Base-by-base conservation (phyloP, 2,329 filamentous ascomycete genomes). In the Aspergillus latus region DNA sequence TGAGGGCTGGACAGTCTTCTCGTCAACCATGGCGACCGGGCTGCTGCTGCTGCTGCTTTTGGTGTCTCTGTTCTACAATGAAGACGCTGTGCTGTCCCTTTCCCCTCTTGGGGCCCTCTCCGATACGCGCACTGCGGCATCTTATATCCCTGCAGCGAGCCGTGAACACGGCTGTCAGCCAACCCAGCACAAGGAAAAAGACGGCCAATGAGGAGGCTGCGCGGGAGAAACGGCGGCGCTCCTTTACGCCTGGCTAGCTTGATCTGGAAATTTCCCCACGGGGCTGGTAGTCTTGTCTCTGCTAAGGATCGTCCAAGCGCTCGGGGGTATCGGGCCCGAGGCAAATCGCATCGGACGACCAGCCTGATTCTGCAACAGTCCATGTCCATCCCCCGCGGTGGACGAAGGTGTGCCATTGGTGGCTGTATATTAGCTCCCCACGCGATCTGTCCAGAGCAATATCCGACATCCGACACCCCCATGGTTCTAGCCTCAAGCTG, bases 211-310 rank as follows among this genome's bases (percentile, higher is more conserved):
- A 42, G 29, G n/a, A 9, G n/a, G 15, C 0, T 36, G 15, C 10
- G 32, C 39, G 11, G 32, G 16, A 45, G 11, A 26, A 49, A 45
- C 10, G 21, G 8, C 6, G 21, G 11, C 4, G 32, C 6, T 13
- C 30, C 40, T 15, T 11, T 44, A 10, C 11, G 3, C 29, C 4
- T 39, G 4, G 52, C 54, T 56, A 51, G 43, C 48, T 34, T 5
- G 39, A 21, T 48, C 32, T 34, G 48, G 54, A 21, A 52, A 51
- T 52, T 56, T 56, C 54, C 54, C 54, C 54, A 56, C 42, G 54
- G 54, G 54, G 51, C 26, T 29, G 40, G 43, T 6, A 32, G 11
- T 9, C 43, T 48, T 40, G 43, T 10, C 6, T 21, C 36, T 16
- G 45, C 30, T 39, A 10, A 26, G 5, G 11, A 15, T 28, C 13